A percentile compares a stretch with the other conserved stretches of the same genome.
phyloP scores from a whole-genome alignment of 73 alveolate species.

The Paramecium tetraurelia region DNA sequence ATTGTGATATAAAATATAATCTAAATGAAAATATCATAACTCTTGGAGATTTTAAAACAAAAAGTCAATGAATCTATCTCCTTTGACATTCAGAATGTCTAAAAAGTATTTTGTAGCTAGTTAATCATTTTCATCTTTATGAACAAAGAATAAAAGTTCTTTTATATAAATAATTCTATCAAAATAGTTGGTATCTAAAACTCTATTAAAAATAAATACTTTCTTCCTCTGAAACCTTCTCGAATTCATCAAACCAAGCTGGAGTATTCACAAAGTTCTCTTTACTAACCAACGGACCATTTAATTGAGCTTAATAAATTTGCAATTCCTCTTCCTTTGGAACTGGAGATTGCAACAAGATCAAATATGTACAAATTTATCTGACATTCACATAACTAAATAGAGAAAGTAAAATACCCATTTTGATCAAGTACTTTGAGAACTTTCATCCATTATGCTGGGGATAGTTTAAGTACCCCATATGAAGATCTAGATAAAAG shows the following conservation, averaged over 20 bases:
- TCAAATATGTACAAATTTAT: conserved; percentile 40
- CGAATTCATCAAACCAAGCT: conserved; percentile 52
- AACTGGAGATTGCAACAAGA: not conserved
- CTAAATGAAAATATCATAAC: not conserved
- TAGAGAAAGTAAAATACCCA: not conserved
- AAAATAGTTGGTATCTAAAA: conserved; percentile 55
- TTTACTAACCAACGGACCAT: not conserved
- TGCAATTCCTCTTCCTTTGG: conserved; percentile 18
- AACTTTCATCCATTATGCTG: conserved; percentile 45
- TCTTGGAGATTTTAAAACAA: not conserved
- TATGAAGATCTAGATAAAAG: conserved; percentile 13
- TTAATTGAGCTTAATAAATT: not conserved
- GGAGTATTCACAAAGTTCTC: not conserved
- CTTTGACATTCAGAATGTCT: conserved; percentile 15
- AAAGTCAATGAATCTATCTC: conserved; percentile 36
- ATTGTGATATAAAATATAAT: not conserved
- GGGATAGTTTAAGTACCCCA: conserved; percentile 5
- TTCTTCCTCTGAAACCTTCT: conserved; percentile 21
- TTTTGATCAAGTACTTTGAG: conserved; percentile 2
- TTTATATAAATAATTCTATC: conserved; percentile 53
- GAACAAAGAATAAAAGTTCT: conserved; percentile 59
- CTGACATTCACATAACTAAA: conserved; percentile 31
- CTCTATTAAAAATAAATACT: not conserved
- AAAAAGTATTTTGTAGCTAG: conserved; percentile 18
- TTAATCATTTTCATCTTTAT: conserved; percentile 56